Percentiles rank a stretch among this genome's conserved stretches.
phyloP scores from a whole-genome alignment of 2,329 filamentous ascomycete genomes.

The Aspergillus latus region DNA sequence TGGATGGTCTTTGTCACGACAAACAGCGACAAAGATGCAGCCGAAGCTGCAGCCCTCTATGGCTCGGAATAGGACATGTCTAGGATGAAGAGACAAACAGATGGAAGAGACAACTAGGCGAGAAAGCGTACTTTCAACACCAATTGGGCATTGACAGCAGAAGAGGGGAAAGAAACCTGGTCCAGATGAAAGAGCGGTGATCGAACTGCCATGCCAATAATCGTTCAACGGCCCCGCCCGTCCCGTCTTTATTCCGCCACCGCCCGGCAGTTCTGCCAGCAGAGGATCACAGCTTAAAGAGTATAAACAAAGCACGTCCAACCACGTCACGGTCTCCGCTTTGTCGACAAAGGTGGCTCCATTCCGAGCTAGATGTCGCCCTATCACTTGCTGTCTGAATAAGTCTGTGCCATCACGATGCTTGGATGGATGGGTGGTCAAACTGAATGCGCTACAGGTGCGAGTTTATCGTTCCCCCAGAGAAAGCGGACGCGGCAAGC shows the following conservation, averaged over 20 bases:
- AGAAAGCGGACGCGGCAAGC: constrained; percentile 5
- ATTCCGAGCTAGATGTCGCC: constrained; percentile 20
- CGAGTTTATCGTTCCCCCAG: constrained; percentile 23
- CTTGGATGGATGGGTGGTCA: constrained; percentile 37
- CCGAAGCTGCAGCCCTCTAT: constrained; percentile 46
- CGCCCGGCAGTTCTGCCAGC: constrained; percentile 16
- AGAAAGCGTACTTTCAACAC: constrained; percentile 11
- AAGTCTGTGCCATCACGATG: constrained; percentile 27
- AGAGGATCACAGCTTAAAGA: not conserved
- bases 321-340: not conserved
- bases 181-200: constrained; percentile 21
- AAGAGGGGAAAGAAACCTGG: constrained; percentile 3
- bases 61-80: constrained; percentile 32
- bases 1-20: constrained; percentile 29
- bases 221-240: not conserved
- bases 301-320: not conserved
- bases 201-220: constrained; percentile 4
- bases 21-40: constrained; percentile 40
- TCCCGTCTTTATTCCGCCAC: constrained; percentile 27
- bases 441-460: constrained; percentile 29
- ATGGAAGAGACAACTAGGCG: constrained; percentile 8
- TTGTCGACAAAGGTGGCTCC: constrained; percentile 20
- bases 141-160: constrained; percentile 9
- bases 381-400: constrained; percentile 15
- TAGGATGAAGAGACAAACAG: constrained; percentile 9